A percentile compares a stretch with the other conserved stretches of the same genome.
phyloP scores from a whole-genome alignment of 768 basidiomycete species.

The Strobilomyces confusus region DNA sequence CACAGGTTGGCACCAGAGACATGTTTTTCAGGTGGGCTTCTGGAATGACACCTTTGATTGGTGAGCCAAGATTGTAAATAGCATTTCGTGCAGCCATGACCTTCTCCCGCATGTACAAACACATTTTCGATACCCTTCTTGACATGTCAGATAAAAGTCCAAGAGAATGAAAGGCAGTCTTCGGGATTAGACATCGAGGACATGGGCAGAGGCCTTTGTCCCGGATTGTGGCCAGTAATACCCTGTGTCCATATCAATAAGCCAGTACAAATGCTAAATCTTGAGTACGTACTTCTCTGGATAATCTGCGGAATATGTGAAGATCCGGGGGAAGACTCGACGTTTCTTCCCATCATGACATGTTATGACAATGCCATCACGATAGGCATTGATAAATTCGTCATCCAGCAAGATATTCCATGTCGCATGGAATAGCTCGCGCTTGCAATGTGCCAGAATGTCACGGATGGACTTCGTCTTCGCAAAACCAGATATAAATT shows the following conservation, averaged over 20 bases:
- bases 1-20: no score
- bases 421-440: background rate
- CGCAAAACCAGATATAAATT: background rate
- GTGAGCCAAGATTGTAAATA: no score
- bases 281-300: background rate
- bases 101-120: no score
- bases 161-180: background rate
- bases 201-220: background rate
- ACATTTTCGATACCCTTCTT: background rate
- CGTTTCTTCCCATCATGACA: background rate
- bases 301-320: background rate
- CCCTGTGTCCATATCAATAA: background rate
- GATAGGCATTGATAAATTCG: background rate
- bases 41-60: no score
- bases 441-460: background rate
- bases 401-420: background rate
- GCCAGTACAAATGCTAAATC: slow-evolving; percentile 15
- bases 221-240: background rate
- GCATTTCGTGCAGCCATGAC: no score
- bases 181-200: background rate
- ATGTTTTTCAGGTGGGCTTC: no score
- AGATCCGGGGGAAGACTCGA: background rate
- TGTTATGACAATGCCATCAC: background rate
- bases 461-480: background rate
- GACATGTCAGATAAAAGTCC: background rate